Evolutionary conservation across 1,139 yeast genomes (phyloP), one percentile per base, ranked within the genome.

Genomic region (Geotrichum bryndzae): DNA sequence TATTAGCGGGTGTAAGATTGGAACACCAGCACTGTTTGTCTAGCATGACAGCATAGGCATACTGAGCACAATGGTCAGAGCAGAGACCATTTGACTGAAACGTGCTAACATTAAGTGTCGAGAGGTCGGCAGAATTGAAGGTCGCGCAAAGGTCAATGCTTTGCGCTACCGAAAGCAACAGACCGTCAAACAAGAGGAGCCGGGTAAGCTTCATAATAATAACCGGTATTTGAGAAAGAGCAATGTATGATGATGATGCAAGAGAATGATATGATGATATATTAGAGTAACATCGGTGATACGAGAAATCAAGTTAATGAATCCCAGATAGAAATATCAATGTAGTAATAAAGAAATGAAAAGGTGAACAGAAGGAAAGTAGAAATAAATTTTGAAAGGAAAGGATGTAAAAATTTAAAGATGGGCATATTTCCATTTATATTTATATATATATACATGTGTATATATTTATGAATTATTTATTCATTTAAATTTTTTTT

Each of bases 1-100:
- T 75, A 35, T 70, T 68, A 1, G 69, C 76, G 0, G 90, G 89
- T 3, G 81, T 73, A 48, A 72, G 69, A 68, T 85, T 78, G 11
- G 88, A 79, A 69, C 91, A 86, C 83, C 86, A 86, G 72, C 91
- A 86, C 57, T 77, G 65, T 59, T 74, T 68, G 29, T 76, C 77
- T 63, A 80, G 86, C 22, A 85, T 73, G 56, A 86, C 78, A 3
- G 85, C 90, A 61, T 80, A 83, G 1, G 84, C 79, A 68, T 74
- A 82, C n/a, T 83, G 85, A 2, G 64, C 45, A 70, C 91, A 86
- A 51, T 76, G 72, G 61, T 76, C 77, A 6, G 76, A 70, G 70
- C 90, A 86, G 4, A 71, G 72, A 1, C 90, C 90, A 66, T 80
- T 82, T 48, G 87, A 81, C 80, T 77, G 80, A 61, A 65, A 84